Base-by-base conservation (phyloP, 306 rosid species). In the Trifolium pratense region DNA sequence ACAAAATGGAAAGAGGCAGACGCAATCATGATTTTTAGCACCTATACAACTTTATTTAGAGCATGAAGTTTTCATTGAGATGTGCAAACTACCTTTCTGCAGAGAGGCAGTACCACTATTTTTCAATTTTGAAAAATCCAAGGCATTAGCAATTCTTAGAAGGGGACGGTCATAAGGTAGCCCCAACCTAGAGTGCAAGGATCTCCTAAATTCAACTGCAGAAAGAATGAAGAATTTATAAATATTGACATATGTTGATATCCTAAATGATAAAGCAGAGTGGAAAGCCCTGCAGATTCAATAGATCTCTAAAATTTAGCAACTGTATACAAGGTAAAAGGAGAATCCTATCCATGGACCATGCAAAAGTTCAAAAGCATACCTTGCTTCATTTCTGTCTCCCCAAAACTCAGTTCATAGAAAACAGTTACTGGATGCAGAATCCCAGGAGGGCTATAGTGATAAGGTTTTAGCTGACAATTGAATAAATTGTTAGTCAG, bases 351-450 rank as follows among this genome's bases (percentile, higher is more conserved):
- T 45, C 51, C 34, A 66, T 53, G 10, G 42, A 37, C 58, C n/a
- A 66, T 40, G 13, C 48, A 37, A 48, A 26, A 42, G 62, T 80
- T 75, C 66, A 71, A 66, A 58, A 75, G 74, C 79, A 61, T 85
- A 91, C 98, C 98, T 86, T 89, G 98, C 88, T 89, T 91, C 87
- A 87, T 76, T 86, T 94, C 98, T 79, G 96, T 87, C 87, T 94
- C 98, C 84, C 98, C 98, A 78, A 88, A 94, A 77, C 81, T 82
- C 76, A 86, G 84, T 82, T 94, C 98, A 80, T 91, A 91, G 70
- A 87, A 75, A 73, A 78, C 89, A 9, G 91, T 88, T 43, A 91
- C 56, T 32, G 98, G 98, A 84, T 94, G 97, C 82, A 91, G 81
- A 81, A 88, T 25, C 65, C 97, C 91, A 32, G 96, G 92, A 81